Conservation (phyloP, 805 yeast genomes). For the Ogataea kodamae region DNA sequence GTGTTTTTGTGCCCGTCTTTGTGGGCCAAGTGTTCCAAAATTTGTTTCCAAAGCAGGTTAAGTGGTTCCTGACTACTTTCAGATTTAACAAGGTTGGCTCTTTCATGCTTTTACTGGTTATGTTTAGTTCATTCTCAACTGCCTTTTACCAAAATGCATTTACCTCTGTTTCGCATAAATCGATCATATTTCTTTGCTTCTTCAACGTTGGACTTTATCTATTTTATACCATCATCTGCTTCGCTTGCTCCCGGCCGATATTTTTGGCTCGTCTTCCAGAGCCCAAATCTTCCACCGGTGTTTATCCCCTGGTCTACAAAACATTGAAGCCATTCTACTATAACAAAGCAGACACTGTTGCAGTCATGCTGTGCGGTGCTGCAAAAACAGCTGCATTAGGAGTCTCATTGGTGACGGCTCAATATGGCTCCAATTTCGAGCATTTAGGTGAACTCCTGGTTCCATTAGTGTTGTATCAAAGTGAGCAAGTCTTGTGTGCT, state of each 20-base stretch:
- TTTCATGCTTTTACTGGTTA: slow-evolving; percentile 68
- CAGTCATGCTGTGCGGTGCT: slow-evolving; percentile 84
- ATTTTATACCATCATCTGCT: slow-evolving; percentile 68
- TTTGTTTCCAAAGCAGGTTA: slow-evolving; percentile 59
- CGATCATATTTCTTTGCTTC: slow-evolving; percentile 74
- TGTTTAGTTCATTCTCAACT: slow-evolving; percentile 65
- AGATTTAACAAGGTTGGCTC: slow-evolving; percentile 71
- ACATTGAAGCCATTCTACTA: slow-evolving; percentile 65
- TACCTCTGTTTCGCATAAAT: slow-evolving; percentile 44
- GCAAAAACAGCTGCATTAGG: slow-evolving; percentile 94
- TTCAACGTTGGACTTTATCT: slow-evolving; percentile 79
- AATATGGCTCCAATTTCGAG: slow-evolving; percentile 58
- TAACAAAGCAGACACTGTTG: slow-evolving; percentile 65
- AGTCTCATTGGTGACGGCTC: slow-evolving; percentile 65
- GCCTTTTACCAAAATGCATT: slow-evolving; percentile 84
- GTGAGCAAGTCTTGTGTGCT: slow-evolving; percentile 83
- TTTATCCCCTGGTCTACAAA: slow-evolving; percentile 44
- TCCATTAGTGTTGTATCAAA: slow-evolving; percentile 81
- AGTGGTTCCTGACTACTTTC: slow-evolving; percentile 56
- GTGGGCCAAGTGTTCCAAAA: slow-evolving; percentile 86
- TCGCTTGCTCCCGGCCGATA: slow-evolving; percentile 55
- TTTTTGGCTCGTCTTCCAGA: slow-evolving; percentile 46
- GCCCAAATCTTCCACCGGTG: slow-evolving; percentile 37
- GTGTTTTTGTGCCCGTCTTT: slow-evolving; percentile 75
- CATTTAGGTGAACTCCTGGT: slow-evolving; percentile 70